Conservation (phyloP, 2,329 filamentous ascomycete genomes). For the Neoarthrinium moseri region DNA sequence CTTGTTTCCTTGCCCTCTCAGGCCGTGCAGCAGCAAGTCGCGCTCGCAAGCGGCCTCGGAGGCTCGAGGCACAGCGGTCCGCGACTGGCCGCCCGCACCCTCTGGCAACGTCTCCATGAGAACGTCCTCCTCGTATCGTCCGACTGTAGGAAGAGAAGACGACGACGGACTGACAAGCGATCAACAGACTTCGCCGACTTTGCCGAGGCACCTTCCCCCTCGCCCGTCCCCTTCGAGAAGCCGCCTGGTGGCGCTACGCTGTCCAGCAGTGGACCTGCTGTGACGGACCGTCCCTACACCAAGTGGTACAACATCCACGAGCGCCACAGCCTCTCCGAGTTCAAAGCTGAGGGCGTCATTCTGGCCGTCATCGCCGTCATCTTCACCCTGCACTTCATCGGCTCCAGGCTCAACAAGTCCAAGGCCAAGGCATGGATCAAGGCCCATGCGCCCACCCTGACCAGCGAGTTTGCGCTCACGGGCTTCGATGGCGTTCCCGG, state of each 20-base stretch:
- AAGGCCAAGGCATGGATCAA: conserved; percentile 80
- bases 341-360: conserved; percentile 83
- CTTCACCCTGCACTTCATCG: conserved; percentile 77
- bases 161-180: too few species aligned
- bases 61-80: too few species aligned
- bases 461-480: conserved; percentile 81
- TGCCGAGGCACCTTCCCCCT: conserved; percentile 71
- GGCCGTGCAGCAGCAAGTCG: too few species aligned
- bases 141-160: too few species aligned
- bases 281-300: conserved; percentile 67
- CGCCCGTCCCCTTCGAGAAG: conserved; percentile 47
- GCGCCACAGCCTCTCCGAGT: conserved; percentile 79
- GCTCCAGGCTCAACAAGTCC: conserved; percentile 73
- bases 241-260: conserved; percentile 46
- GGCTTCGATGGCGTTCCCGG: conserved; percentile 67
- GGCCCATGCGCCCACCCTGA: conserved; percentile 69
- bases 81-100: too few species aligned
- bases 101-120: too few species aligned
- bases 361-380: conserved; percentile 72
- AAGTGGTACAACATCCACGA: conserved; percentile 98
- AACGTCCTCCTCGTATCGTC: too few species aligned
- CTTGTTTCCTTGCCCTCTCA: not conserved
- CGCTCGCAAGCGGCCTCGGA: too few species aligned
- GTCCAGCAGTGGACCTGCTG: conserved; percentile 43
- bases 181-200: conserved; percentile 89